Conservation (phyloP, 2,329 filamentous ascomycete species). For the Nigrospora osmanthi region DNA sequence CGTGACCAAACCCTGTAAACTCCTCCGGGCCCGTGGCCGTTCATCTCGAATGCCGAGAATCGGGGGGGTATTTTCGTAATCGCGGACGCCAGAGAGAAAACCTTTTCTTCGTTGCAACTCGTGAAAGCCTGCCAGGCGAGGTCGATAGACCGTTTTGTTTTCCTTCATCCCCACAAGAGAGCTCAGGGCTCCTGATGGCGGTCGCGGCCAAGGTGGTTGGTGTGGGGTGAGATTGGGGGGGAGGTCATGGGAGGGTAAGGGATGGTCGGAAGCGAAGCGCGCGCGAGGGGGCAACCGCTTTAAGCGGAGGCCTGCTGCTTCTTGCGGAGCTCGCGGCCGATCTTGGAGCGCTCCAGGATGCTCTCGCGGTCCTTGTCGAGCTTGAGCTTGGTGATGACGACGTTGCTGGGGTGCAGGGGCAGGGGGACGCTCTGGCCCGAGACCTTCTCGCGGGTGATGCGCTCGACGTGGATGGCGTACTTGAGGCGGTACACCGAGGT, state of each 20-base stretch:
- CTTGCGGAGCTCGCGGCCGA: slow-evolving; percentile 66
- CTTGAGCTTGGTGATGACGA: slow-evolving; percentile 98
- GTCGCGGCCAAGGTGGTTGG: too few species aligned
- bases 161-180: slow-evolving; percentile 1
- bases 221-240: background rate
- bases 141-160: background rate
- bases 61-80: background rate
- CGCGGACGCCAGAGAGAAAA: background rate
- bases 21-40: slow-evolving; percentile 1
- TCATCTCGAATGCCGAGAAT: background rate
- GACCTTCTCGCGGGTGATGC: slow-evolving; percentile 93
- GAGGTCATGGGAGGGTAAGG: background rate
- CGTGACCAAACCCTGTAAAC: slow-evolving; percentile 1
- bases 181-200: too few species aligned
- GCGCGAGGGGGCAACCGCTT: slow-evolving; percentile 8
- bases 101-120: slow-evolving; percentile 1
- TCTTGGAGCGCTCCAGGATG: slow-evolving; percentile 79
- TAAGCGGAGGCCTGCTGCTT: slow-evolving; percentile 62
- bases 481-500: slow-evolving; percentile 97
- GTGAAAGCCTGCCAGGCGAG: slow-evolving; percentile 1
- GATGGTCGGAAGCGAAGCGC: background rate
- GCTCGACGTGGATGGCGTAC: slow-evolving; percentile 95
- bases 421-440: slow-evolving; percentile 93
- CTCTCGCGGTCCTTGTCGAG: slow-evolving; percentile 89
- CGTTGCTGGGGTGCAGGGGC: slow-evolving; percentile 92